Base-by-base conservation (phyloP, 2,329 filamentous ascomycete species). In the Pyrenophora teres region DNA sequence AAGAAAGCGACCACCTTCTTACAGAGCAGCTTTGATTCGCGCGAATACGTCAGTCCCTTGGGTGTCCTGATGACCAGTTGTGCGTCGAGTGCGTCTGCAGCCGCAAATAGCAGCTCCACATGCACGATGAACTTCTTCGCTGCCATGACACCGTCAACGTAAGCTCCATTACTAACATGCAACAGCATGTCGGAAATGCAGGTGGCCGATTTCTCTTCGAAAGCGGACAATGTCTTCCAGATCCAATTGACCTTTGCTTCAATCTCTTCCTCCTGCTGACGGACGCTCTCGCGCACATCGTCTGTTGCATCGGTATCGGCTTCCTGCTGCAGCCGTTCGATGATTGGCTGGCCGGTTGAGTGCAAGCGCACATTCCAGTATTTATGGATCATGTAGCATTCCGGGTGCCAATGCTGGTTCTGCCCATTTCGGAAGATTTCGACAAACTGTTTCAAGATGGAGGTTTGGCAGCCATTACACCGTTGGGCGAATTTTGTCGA, bases 301-400 rank as follows among this genome's bases (percentile, higher is more conserved):
- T 86, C 81, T 32, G 82, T 85, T 10, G 86, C 86, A 59, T 86
- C 80, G 35, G 77, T 75, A 44, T 83, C 80, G 18, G 63, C 60
- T 23, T 51, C 60, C 21, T 65, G 60, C 21, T 65, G 60, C 27
- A 70, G 62, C 35, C 69, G 63, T 37, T 76, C 72, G 5, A 71
- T 60, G 36, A 72, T 64, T 19, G 74, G 72, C 35, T 76, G 70
- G 8, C 74, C 74, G 12, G 74, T 74, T 4, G 76, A 73, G 55
- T 78, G 76, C 32, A 99, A 80, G 44, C 94, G 87, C 53, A 99
- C 94, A 71, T 97, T 99, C 94, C 94, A 99, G 76, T 97, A 99
- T 70, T 99, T 99, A 78, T 99, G 94, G 57, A 99, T 99, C 94
- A 99, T 99, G 76, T 99, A 99, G 75, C 94, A 99, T 76, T 99